Conservation (phyloP, 2,329 filamentous ascomycete genomes). For the Aspergillaceae sp. region DNA sequence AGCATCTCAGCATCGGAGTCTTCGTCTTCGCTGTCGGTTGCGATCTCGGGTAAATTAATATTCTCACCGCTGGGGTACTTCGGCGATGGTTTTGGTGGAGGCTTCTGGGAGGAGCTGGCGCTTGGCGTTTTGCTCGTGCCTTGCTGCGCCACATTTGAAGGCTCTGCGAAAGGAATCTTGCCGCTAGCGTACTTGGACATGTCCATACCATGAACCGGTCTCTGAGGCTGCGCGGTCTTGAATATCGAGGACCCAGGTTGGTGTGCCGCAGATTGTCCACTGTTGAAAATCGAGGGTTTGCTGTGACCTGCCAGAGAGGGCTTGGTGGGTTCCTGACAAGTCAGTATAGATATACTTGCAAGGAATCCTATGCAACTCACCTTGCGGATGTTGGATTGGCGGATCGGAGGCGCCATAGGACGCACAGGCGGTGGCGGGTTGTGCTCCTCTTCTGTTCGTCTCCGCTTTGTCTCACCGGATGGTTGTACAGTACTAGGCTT, state of each 20-base stretch:
- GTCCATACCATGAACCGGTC: slow-evolving; percentile 62
- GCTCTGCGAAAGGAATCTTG: slow-evolving; percentile 81
- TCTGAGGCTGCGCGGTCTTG: slow-evolving; percentile 46
- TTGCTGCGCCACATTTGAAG: slow-evolving; percentile 52
- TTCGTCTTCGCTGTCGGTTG: slow-evolving; percentile 87
- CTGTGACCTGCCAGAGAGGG: slow-evolving; percentile 12
- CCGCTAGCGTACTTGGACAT: slow-evolving; percentile 82
- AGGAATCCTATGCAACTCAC: slow-evolving; percentile 36
- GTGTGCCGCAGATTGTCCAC: slow-evolving; percentile 26
- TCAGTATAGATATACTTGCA: neutral
- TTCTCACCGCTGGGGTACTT: slow-evolving; percentile 81
- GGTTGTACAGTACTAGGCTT: slow-evolving; percentile 47
- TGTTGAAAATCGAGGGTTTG: slow-evolving; percentile 35
- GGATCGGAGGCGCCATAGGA: slow-evolving; percentile 69
- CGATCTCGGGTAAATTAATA: slow-evolving; percentile 89
- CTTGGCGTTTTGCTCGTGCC: slow-evolving; percentile 65
- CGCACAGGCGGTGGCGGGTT: slow-evolving; percentile 53
- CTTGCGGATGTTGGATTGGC: slow-evolving; percentile 68
- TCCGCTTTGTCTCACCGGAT: slow-evolving; percentile 66
- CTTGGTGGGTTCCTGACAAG: slow-evolving; percentile 25
- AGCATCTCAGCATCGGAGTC: slow-evolving; percentile 57
- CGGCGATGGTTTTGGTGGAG: slow-evolving; percentile 58
- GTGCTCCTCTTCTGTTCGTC: slow-evolving; percentile 66
- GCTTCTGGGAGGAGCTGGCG: slow-evolving; percentile 37
- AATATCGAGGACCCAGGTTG: slow-evolving; percentile 26